phyloP scores from a whole-genome alignment of 495 filamentous ascomycete genomes.

The Saxophila tyrrhenica region DNA sequence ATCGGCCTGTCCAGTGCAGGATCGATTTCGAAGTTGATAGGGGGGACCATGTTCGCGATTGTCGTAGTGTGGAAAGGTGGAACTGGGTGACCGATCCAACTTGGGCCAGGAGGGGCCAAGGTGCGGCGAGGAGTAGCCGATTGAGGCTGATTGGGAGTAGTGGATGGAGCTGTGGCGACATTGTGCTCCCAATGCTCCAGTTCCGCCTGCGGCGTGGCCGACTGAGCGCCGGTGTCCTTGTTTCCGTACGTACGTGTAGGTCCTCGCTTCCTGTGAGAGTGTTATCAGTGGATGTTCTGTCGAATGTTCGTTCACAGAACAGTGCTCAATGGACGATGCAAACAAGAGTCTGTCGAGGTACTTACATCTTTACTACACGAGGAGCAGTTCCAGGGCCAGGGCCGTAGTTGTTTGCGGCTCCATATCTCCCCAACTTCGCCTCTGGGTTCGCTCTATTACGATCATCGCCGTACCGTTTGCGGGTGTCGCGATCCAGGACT shows the following conservation, averaged over 20 bases:
- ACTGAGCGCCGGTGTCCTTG: too few relatives aligned
- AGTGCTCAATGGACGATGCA: too few relatives aligned
- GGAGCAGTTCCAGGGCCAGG: conserved; percentile 23
- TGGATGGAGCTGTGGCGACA: too few relatives aligned
- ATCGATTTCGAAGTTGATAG: conserved; percentile 51
- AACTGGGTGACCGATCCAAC: background rate
- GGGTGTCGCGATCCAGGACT: conserved; percentile 57
- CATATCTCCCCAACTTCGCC: conserved; percentile 32
- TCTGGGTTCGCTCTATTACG: conserved; percentile 47
- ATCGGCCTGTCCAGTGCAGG: conserved; percentile 35
- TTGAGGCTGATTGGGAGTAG: background rate
- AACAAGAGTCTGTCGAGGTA: too few relatives aligned
- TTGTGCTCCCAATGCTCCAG: too few relatives aligned
- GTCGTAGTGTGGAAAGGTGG: conserved; percentile 18
- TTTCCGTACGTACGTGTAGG: background rate
- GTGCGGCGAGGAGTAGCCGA: background rate
- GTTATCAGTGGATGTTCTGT: too few relatives aligned
- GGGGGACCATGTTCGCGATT: conserved; percentile 20
- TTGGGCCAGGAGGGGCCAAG: background rate
- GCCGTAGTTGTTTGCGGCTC: conserved; percentile 11
- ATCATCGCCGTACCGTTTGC: conserved; percentile 63
- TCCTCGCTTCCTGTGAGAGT: too few relatives aligned
- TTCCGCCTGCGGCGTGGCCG: too few relatives aligned
- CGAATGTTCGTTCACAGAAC: too few relatives aligned
- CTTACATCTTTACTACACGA: background rate